Evolutionary conservation across 1,284 basidiomycete genomes (phyloP).

Genomic region (Macrocystidia cucumis): DNA sequence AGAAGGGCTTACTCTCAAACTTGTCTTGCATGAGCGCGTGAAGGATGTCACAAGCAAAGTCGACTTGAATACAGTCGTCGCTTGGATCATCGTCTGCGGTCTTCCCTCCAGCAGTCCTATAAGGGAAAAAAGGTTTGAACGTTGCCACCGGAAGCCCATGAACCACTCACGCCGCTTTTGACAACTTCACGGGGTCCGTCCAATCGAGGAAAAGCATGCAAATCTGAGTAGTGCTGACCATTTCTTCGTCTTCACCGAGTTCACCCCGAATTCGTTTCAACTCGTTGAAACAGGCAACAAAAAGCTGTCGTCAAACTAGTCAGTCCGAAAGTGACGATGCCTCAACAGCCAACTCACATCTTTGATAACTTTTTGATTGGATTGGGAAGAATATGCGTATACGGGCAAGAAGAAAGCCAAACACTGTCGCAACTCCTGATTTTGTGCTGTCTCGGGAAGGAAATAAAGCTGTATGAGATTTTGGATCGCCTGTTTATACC

Average conservation of each 20-base stretch:
- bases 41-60: conserved; percentile 64
- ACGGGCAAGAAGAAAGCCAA: conserved; percentile 82
- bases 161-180: conserved; percentile 45
- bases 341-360: conserved; percentile 31
- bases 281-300: conserved; percentile 54
- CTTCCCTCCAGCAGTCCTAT: conserved; percentile 14
- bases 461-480: conserved; percentile 74
- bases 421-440: conserved; percentile 81
- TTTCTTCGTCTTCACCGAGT: conserved; percentile 57
- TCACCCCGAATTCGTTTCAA: conserved; percentile 55
- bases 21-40: conserved; percentile 40
- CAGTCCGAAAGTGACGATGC: conserved; percentile 11
- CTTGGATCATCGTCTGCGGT: conserved; percentile 16
- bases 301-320: conserved; percentile 39
- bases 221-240: conserved; percentile 63
- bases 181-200: conserved; percentile 66
- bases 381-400: conserved; percentile 70
- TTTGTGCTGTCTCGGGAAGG: conserved; percentile 71
- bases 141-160: background rate
- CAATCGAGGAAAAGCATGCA: conserved; percentile 75
- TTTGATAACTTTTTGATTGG: conserved; percentile 69
- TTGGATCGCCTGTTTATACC: conserved; percentile 46
- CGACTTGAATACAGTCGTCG: conserved; percentile 58
- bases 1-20: conserved; percentile 28
- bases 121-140: background rate